Evolutionary conservation across 225 moss, liverwort and hornwort species (phyloP), one percentile per base, ranked within the genome.

Genomic region (Climacium dendroides): DNA sequence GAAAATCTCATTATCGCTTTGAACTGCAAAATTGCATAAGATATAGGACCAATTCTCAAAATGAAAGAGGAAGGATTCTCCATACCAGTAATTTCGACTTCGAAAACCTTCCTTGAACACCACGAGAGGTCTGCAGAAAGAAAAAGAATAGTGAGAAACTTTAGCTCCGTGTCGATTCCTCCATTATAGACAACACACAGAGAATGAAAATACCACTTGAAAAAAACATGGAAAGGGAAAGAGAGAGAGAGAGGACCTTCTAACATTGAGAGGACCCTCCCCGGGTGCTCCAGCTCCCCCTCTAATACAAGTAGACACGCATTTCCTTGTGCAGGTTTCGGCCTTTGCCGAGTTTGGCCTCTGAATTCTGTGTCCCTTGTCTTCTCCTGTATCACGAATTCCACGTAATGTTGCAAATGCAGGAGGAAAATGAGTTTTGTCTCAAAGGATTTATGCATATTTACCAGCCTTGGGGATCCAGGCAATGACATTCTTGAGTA

Each of bases 21-120:
- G 10, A 62, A 34, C 9, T 34, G 34, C 62, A 11, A 5, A 19
- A 43, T 28, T 61, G 58, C 43, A 1, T 47, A 47, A 80, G 15
- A 80, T 10, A 26, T 18, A 16, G 10, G 24, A 47, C 54, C 39
- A 37, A 39, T 45, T 25, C 9, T 57, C 10, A n/a, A 74, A 64
- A 45, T 14, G 30, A 50, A 37, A 50, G 30, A 32, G 48, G 35
- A 48, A 50, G n/a, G 35, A 80, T 60, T 59, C 53, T 62, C 34
- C 88, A 54, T 89, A 98, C 96, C 98, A 98, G 88, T 98, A 98
- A 83, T 95, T 93, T 50, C 98, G 96, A 89, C 93, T 97, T 78
- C 98, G 93, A 79, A 98, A 98, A 47, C 97, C 98, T 90, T 98
- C 98, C 87, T 98, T 98, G 91, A 98, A 98, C 43, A 98, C 98